Evolutionary conservation across 441 rosid genomes (phyloP).

Genomic region (Erodium moschatum): DNA sequence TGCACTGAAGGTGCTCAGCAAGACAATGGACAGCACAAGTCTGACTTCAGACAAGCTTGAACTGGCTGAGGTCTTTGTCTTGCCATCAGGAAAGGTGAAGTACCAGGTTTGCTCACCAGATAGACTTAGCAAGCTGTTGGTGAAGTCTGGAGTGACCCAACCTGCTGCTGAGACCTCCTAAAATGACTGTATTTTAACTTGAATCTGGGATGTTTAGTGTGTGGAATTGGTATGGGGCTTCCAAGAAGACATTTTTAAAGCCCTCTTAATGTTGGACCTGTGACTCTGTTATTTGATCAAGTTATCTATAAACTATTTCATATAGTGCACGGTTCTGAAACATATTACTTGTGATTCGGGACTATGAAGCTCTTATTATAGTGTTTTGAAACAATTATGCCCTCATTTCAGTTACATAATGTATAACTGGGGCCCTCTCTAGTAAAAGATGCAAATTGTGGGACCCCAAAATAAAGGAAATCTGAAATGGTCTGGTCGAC

Average conservation of each 20-base stretch:
- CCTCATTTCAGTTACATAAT: no score
- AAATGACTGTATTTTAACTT: neutral
- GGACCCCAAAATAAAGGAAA: neutral
- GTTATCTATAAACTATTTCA: neutral
- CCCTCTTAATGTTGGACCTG: neutral
- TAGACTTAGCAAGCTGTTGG: conserved; percentile 61
- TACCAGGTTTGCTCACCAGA: conserved; percentile 72
- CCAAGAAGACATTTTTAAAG: neutral
- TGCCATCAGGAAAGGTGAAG: conserved; percentile 67
- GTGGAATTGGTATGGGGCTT: neutral
- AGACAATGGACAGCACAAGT: conserved; percentile 94
- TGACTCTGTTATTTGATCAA: neutral
- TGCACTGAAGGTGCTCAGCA: conserved; percentile 74
- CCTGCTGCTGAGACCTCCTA: conserved; percentile 50
- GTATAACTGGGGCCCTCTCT: no score
- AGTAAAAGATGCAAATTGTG: neutral
- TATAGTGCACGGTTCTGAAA: neutral
- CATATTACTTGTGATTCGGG: neutral
- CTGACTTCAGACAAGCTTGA: conserved; percentile 86
- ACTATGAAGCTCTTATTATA: no score
- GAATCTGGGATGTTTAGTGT: no score
- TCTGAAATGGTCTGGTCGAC: neutral
- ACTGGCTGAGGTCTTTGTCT: conserved; percentile 61
- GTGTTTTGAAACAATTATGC: no score
- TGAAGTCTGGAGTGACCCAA: conserved; percentile 64